Percentiles rank a stretch among this genome's conserved stretches.
Evolutionary conservation across 2,329 filamentous ascomycete genomes (phyloP).

Genomic region (Orbilia quercus): DNA sequence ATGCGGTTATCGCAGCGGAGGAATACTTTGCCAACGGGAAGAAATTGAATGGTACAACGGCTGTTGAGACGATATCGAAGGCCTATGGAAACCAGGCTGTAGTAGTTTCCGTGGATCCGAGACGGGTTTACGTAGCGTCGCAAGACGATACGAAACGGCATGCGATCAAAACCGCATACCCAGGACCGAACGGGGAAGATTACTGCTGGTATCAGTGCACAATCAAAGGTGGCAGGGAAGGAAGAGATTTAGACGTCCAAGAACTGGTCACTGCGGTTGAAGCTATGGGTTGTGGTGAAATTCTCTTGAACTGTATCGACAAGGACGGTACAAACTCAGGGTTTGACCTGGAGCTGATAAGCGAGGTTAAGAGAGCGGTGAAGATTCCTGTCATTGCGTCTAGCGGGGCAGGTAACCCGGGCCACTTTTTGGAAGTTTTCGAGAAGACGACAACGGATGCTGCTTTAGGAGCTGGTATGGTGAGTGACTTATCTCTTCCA

Average conservation of each 20-base stretch:
- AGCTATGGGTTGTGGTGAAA: slow-evolving; percentile 93
- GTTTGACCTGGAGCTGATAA: slow-evolving; percentile 91
- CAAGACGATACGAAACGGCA: slow-evolving; percentile 78
- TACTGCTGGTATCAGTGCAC: slow-evolving; percentile 98
- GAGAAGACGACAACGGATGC: slow-evolving; percentile 86
- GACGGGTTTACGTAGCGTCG: slow-evolving; percentile 82
- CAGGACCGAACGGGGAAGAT: slow-evolving; percentile 79
- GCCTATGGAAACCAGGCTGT: slow-evolving; percentile 98
- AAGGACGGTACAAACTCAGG: slow-evolving; percentile 93
- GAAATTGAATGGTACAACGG: slow-evolving; percentile 80
- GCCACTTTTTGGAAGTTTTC: slow-evolving; percentile 92
- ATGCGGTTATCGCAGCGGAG: slow-evolving; percentile 92
- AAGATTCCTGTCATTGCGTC: slow-evolving; percentile 95
- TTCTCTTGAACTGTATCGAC: slow-evolving; percentile 97
- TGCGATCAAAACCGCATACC: slow-evolving; percentile 76
- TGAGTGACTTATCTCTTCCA: slow-evolving; percentile 63
- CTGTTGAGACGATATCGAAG: slow-evolving; percentile 92
- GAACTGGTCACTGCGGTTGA: slow-evolving; percentile 90
- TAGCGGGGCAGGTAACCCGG: slow-evolving; percentile 87
- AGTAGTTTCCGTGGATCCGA: slow-evolving; percentile 93
- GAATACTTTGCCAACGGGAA: slow-evolving; percentile 76
- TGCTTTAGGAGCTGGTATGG: slow-evolving; percentile 92
- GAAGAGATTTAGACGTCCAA: slow-evolving; percentile 90
- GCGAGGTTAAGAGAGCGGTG: slow-evolving; percentile 85
- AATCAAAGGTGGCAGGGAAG: slow-evolving; percentile 92